phyloP scores from a whole-genome alignment of 192 early-diverging fungal genomes.

The Dispira parvispora region DNA sequence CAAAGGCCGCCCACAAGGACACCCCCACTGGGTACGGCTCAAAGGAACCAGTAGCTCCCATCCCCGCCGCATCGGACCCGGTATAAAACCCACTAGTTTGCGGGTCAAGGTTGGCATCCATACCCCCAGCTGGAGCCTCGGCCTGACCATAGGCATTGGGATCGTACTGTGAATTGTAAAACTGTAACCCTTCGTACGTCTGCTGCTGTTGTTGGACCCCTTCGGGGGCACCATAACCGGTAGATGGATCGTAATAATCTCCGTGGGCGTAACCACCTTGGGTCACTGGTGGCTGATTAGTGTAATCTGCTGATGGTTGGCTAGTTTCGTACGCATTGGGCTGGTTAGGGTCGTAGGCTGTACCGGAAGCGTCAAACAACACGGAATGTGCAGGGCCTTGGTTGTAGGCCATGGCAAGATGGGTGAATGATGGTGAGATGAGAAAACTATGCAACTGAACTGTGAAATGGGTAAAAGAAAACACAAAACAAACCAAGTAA shows the following conservation, averaged over 20 bases:
- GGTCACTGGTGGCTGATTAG: not conserved
- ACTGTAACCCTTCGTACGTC: not conserved
- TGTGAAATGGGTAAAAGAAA: too few relatives aligned
- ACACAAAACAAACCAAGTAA: too few relatives aligned
- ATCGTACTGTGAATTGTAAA: not conserved
- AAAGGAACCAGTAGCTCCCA: not conserved
- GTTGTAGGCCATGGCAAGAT: not conserved
- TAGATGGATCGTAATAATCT: conserved; percentile 1
- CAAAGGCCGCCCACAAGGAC: conserved; percentile 56
- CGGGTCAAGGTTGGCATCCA: not conserved
- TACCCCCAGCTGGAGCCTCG: not conserved
- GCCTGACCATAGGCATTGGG: not conserved
- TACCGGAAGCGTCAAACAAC: not conserved
- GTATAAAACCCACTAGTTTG: not conserved
- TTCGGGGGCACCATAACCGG: not conserved
- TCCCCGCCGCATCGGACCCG: not conserved
- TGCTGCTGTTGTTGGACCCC: not conserved
- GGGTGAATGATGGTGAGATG: too few relatives aligned
- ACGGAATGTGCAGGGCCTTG: conserved; percentile 10
- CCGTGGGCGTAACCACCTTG: not conserved
- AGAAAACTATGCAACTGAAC: too few relatives aligned
- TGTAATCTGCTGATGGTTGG: not conserved
- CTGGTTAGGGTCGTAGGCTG: not conserved
- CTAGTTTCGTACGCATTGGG: not conserved
- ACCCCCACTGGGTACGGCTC: conserved; percentile 24